phyloP scores from a whole-genome alignment of 208 protist genomes.

The Wallacemonas sp. region DNA sequence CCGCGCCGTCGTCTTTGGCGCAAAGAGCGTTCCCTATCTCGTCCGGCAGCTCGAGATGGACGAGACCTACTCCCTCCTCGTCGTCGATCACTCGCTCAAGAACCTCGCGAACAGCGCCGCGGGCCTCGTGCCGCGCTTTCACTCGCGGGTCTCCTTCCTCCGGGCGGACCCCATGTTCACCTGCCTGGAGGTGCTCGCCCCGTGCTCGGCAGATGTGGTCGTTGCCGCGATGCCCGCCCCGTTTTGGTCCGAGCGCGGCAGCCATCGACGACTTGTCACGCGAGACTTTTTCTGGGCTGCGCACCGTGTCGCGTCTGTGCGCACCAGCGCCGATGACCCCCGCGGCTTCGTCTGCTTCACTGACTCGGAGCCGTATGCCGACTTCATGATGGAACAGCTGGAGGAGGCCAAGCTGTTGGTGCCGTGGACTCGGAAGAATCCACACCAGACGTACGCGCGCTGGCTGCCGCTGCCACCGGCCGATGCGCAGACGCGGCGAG shows the following conservation, averaged over 20 bases:
- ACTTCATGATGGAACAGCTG: constrained; percentile 86
- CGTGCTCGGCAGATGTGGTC: constrained; percentile 48
- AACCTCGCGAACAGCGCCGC: constrained; percentile 46
- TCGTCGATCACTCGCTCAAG: constrained; percentile 66
- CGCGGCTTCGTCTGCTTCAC: constrained; percentile 82
- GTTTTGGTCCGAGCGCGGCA: constrained; percentile 58
- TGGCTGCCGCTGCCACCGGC: constrained; percentile 38
- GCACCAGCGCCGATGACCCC: constrained; percentile 41
- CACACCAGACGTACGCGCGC: constrained; percentile 29
- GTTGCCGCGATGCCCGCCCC: constrained; percentile 80
- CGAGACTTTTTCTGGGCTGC: constrained; percentile 64
- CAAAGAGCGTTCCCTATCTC: constrained; percentile 57
- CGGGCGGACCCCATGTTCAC: constrained; percentile 79
- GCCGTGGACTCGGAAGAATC: constrained; percentile 83
- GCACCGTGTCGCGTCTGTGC: constrained; percentile 43
- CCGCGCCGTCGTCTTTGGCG: constrained; percentile 61
- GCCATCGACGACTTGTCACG: constrained; percentile 70
- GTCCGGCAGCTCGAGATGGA: constrained; percentile 45
- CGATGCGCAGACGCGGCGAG: constrained; percentile 14
- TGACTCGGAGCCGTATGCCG: constrained; percentile 69
- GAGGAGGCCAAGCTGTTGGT: constrained; percentile 77
- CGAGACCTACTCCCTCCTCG: constrained; percentile 37
- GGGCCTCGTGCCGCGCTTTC: constrained; percentile 25
- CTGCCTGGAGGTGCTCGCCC: constrained; percentile 50
- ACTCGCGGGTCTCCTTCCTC: constrained; percentile 56